These are phyloP conservation scores for Thymus mandschuricus DNA, from an alignment of 257 asterid genomes.

Conservation along the genomic window DNA sequence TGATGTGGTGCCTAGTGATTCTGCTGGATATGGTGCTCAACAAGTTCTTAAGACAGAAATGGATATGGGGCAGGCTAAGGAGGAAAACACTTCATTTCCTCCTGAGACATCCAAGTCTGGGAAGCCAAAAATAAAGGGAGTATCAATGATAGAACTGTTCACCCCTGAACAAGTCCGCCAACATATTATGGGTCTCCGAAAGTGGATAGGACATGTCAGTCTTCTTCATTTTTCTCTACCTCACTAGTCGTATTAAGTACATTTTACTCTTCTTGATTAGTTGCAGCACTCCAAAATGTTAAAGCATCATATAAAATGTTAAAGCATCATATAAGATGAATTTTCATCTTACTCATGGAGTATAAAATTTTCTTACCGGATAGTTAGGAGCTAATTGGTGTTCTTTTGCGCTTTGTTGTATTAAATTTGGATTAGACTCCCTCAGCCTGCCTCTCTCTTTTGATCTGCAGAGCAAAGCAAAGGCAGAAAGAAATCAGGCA, in stretches of 20 bases:
- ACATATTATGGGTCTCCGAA: slow-evolving; percentile 87
- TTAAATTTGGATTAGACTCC: slow-evolving; percentile 4
- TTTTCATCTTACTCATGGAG: slow-evolving; percentile 14
- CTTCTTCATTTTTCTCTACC: slow-evolving; percentile 17
- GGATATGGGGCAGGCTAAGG: slow-evolving; percentile 58
- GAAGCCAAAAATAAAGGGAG: slow-evolving; percentile 91
- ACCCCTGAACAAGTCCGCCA: slow-evolving; percentile 86
- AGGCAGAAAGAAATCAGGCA: slow-evolving; percentile 92
- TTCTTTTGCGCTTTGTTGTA: slow-evolving; percentile 6
- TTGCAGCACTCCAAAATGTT: slow-evolving; percentile 19
- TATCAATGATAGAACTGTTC: slow-evolving; percentile 89
- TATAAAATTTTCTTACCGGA: background rate
- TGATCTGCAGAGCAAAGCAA: slow-evolving; percentile 84
- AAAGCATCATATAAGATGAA: background rate
- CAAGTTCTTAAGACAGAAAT: slow-evolving; percentile 59
- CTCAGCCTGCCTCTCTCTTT: slow-evolving; percentile 5
- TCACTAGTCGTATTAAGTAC: slow-evolving; percentile 7
- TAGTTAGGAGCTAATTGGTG: slow-evolving; percentile 2
- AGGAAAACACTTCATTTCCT: slow-evolving; percentile 53
- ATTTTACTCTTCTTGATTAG: slow-evolving; percentile 23
- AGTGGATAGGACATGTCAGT: slow-evolving; percentile 99
- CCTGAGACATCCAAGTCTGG: slow-evolving; percentile 81
- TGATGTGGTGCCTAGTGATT: slow-evolving; percentile 38
- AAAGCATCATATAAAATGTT: background rate
- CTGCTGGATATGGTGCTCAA: slow-evolving; percentile 48